phyloP scores from a whole-genome alignment of 2,329 filamentous ascomycete genomes.

The Epichloe baconii region DNA sequence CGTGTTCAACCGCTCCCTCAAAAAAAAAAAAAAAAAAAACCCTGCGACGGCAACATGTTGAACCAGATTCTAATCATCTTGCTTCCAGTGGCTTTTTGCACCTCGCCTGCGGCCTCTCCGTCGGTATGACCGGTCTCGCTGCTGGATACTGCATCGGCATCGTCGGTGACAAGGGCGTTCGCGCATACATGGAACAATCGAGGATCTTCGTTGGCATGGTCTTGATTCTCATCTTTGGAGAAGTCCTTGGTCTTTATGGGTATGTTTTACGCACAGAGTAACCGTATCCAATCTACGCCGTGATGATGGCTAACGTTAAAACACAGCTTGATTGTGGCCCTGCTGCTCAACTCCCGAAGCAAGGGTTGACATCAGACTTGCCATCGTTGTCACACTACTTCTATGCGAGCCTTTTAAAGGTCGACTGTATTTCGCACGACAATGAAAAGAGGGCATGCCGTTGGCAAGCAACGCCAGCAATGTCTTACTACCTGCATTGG shows the following conservation, averaged over 20 bases:
- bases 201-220: slow-evolving; percentile 98
- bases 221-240: slow-evolving; percentile 93
- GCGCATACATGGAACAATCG: slow-evolving; percentile 92
- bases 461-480: slow-evolving; percentile 2
- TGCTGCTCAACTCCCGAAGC: slow-evolving; percentile 85
- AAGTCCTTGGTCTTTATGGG: slow-evolving; percentile 95
- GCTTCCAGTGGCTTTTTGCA: slow-evolving; percentile 71
- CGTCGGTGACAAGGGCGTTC: slow-evolving; percentile 86
- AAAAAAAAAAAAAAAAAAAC: not conserved
- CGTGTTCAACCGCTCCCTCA: slow-evolving; percentile 15
- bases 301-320: not conserved
- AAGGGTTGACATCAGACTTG: slow-evolving; percentile 34
- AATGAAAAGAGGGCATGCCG: not conserved
- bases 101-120: slow-evolving; percentile 76
- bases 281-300: not conserved
- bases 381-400: not conserved
- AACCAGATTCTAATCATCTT: slow-evolving; percentile 8
- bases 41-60: not conserved
- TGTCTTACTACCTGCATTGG: slow-evolving; percentile 19
- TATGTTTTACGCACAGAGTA: slow-evolving; percentile 31
- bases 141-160: slow-evolving; percentile 95
- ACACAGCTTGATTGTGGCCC: slow-evolving; percentile 71
- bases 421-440: not conserved
- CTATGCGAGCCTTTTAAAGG: not conserved
- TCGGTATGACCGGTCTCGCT: slow-evolving; percentile 83